Conservation (phyloP, 257 asterid genomes). For the Ophiorrhiza pumila region DNA sequence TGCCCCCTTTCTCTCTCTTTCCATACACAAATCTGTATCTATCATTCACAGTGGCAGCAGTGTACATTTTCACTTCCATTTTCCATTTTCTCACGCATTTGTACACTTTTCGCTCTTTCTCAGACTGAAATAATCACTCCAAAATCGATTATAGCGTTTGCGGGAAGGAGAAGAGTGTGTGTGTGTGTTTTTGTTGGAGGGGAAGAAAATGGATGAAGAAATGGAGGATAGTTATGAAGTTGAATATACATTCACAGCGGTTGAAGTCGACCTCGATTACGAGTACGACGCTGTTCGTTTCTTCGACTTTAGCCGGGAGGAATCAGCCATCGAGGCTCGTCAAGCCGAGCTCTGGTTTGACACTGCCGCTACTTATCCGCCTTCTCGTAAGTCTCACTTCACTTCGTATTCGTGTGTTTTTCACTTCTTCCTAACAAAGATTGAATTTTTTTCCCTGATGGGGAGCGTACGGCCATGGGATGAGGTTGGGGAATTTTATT, state of each 20-base stretch:
- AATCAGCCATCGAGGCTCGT: conserved; percentile 53
- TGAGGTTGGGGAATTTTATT: conserved; percentile 1
- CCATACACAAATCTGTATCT: conserved; percentile 39
- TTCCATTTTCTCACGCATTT: conserved; percentile 25
- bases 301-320: conserved; percentile 63
- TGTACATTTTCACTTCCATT: conserved; percentile 19
- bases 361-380: conserved; percentile 77
- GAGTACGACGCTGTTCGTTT: conserved; percentile 87
- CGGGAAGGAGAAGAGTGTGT: neutral
- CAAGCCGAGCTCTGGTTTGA: conserved; percentile 79
- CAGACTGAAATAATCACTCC: neutral
- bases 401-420: neutral
- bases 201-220: conserved; percentile 48
- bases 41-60: conserved; percentile 31
- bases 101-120: neutral
- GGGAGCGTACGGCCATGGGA: conserved; percentile 4
- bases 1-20: conserved; percentile 20
- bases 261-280: conserved; percentile 85
- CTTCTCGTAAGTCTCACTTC: conserved; percentile 61
- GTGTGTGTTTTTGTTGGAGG: neutral
- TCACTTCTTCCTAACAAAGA: neutral
- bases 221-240: conserved; percentile 42
- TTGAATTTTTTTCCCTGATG: neutral
- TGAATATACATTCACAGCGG: conserved; percentile 59
- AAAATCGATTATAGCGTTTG: neutral